Conservation (phyloP, 2,329 filamentous ascomycete species). For the Fusarium torreyae region DNA sequence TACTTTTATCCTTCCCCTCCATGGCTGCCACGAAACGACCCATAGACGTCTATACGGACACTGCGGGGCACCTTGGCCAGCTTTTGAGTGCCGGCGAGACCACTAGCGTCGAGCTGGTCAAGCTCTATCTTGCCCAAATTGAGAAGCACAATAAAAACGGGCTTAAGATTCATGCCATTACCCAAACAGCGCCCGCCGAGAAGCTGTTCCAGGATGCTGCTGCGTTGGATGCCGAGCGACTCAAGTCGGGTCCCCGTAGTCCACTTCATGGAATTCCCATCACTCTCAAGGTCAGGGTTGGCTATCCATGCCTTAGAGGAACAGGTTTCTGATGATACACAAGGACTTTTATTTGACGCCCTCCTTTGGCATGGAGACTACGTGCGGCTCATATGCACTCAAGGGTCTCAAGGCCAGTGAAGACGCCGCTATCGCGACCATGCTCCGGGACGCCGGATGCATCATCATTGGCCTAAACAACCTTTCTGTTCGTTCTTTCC, state of each 20-base stretch:
- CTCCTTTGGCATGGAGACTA: neutral
- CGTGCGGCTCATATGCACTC: neutral
- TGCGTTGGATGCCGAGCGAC: neutral
- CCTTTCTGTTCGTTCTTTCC: neutral
- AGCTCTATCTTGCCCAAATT: neutral
- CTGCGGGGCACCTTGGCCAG: too few species aligned
- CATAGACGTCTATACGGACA: too few species aligned
- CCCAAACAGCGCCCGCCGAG: neutral
- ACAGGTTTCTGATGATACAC: neutral
- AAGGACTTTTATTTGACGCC: too few species aligned
- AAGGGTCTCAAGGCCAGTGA: neutral
- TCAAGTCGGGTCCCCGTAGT: neutral
- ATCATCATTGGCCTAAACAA: neutral
- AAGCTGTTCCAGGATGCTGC: neutral
- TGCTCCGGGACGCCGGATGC: neutral
- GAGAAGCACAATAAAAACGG: neutral
- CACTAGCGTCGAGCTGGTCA: neutral
- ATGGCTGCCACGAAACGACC: too few species aligned
- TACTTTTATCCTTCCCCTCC: too few species aligned
- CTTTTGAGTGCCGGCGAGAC: too few species aligned
- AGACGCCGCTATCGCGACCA: neutral
- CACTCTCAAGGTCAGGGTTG: neutral
- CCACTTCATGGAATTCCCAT: neutral
- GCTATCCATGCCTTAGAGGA: rapidly evolving
- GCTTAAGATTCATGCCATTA: neutral